A percentile compares a stretch with the other conserved stretches of the same genome.
phyloP scores from a whole-genome alignment of 73 alveolate genomes.

The Paramecium primaurelia region DNA sequence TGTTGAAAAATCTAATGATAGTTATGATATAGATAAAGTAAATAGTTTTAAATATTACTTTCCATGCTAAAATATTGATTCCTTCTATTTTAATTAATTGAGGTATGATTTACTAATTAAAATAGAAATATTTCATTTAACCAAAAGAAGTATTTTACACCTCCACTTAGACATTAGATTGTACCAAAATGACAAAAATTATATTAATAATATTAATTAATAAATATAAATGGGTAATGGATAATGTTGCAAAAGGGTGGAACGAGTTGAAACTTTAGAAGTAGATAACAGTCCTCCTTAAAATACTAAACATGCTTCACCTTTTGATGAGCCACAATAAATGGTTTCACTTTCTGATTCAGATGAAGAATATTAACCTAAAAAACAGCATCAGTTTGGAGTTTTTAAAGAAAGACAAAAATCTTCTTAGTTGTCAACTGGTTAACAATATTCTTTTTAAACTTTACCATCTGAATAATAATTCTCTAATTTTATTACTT shows the following conservation, averaged over 20 bases:
- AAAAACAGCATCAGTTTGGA: not conserved
- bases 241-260: not conserved
- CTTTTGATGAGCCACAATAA: not conserved
- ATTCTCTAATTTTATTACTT: conserved; percentile 34
- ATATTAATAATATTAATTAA: not conserved
- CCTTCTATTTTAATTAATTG: not conserved
- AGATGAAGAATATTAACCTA: not conserved
- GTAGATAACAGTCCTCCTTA: not conserved
- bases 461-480: conserved; percentile 37
- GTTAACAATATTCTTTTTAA: not conserved
- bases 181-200: not conserved
- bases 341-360: conserved; percentile 31
- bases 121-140: not conserved
- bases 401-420: not conserved
- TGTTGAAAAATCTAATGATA: not conserved
- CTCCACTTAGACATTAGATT: not conserved
- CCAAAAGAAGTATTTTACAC: not conserved
- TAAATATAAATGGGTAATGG: conserved; percentile 39
- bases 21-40: not conserved
- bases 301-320: not conserved
- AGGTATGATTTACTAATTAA: not conserved
- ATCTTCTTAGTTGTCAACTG: conserved; percentile 12
- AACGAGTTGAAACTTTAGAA: not conserved
- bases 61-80: not conserved
- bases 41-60: not conserved